Conservation (phyloP, 148 eudicot species). For the Chenopodium berlandieri region DNA sequence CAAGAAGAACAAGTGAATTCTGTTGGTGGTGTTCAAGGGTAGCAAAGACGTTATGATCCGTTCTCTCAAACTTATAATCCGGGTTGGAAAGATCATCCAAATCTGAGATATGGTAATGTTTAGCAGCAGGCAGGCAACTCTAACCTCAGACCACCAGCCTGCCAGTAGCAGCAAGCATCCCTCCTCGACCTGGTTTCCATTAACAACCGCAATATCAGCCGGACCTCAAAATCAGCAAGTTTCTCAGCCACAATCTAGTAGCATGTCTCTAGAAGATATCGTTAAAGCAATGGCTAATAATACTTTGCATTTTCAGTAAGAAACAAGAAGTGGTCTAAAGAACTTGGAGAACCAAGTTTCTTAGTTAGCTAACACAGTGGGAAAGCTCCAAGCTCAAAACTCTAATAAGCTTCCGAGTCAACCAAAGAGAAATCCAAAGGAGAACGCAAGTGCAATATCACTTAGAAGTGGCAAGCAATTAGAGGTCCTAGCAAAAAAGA, state of each 20-base stretch:
- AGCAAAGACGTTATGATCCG: not conserved
- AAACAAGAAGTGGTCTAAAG: too few relatives aligned
- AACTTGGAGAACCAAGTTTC: too few relatives aligned
- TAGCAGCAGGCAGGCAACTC: not conserved
- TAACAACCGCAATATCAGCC: not conserved
- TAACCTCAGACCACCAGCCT: not conserved
- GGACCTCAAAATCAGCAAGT: not conserved
- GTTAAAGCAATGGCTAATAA: too few relatives aligned
- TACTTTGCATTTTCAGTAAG: too few relatives aligned
- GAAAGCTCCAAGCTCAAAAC: too few relatives aligned
- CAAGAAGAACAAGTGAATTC: constrained; percentile 2
- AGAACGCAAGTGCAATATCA: too few relatives aligned
- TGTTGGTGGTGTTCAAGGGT: not conserved
- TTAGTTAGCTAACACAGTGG: too few relatives aligned
- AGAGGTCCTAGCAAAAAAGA: not conserved
- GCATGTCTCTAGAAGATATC: too few relatives aligned
- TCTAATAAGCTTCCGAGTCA: too few relatives aligned
- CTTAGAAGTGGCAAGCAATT: not conserved
- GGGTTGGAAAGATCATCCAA: constrained; percentile 14
- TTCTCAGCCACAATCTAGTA: too few relatives aligned
- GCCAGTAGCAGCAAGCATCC: not conserved
- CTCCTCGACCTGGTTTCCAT: not conserved
- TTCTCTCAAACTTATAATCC: constrained; percentile 3
- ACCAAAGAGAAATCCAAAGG: too few relatives aligned
- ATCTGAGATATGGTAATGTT: not conserved